Conservation (phyloP, 192 early-diverging fungal species). For the Backusella sp. region DNA sequence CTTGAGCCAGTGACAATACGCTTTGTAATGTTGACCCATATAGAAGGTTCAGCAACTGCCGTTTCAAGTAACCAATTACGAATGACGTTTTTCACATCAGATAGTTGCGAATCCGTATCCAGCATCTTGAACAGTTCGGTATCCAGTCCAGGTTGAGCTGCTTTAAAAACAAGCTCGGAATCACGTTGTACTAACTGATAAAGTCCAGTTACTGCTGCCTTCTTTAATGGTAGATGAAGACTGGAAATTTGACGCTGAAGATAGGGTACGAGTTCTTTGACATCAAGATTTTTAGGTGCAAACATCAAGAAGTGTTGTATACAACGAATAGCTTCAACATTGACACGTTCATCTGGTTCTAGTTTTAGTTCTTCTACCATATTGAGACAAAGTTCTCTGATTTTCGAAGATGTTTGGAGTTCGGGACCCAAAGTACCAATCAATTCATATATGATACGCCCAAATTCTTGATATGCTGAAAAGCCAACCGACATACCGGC, state of each 20-base stretch:
- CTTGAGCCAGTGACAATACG: conserved; percentile 61
- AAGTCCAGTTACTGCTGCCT: conserved; percentile 79
- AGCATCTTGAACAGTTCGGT: conserved; percentile 79
- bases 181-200: conserved; percentile 82
- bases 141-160: conserved; percentile 62
- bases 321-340: conserved; percentile 83
- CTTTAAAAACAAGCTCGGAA: conserved; percentile 67
- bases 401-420: conserved; percentile 65
- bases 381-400: conserved; percentile 78
- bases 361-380: conserved; percentile 79
- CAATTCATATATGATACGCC: conserved; percentile 85
- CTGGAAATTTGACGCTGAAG: conserved; percentile 70
- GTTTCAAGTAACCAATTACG: conserved; percentile 60
- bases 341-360: conserved; percentile 72
- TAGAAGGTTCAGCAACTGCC: conserved; percentile 63
- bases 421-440: conserved; percentile 93
- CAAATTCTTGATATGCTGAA: conserved; percentile 71
- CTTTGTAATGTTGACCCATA: conserved; percentile 82
- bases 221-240: conserved; percentile 60
- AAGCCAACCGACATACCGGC: conserved; percentile 57
- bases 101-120: conserved; percentile 66
- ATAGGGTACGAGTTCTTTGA: conserved; percentile 66
- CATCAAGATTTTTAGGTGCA: conserved; percentile 73
- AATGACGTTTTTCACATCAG: conserved; percentile 60
- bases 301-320: conserved; percentile 90